Evolutionary conservation across 805 yeast genomes (phyloP).

Genomic region (Metschnikowia noctiluminum): DNA sequence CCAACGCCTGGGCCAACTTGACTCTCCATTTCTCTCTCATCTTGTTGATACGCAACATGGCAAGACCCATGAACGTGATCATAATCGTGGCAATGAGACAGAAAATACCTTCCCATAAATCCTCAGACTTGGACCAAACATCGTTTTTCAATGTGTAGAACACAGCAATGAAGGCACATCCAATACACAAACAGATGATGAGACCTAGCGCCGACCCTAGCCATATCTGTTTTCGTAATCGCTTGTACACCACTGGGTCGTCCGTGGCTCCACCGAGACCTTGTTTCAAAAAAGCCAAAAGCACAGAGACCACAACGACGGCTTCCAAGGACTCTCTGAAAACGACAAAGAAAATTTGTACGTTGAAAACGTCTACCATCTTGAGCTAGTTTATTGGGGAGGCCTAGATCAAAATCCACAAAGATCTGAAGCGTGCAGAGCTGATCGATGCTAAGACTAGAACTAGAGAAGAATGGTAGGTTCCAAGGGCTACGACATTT

Average conservation of each 20-base stretch:
- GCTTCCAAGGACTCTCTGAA: conserved; percentile 96
- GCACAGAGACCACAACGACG: conserved; percentile 82
- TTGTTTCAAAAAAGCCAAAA: conserved; percentile 87
- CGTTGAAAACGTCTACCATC: conserved; percentile 61
- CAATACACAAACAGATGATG: conserved; percentile 74
- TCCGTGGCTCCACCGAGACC: conserved; percentile 57
- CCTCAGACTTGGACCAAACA: conserved; percentile 85
- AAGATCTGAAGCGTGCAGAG: not conserved
- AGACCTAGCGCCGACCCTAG: conserved; percentile 73
- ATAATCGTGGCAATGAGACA: conserved; percentile 85
- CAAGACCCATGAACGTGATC: conserved; percentile 95
- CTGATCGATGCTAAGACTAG: not conserved
- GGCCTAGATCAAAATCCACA: not conserved
- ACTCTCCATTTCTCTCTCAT: conserved; percentile 97
- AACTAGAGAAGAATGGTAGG: not conserved
- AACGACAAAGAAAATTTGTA: conserved; percentile 80
- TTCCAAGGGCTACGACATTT: too few species aligned
- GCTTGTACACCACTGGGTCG: conserved; percentile 56
- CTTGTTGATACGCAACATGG: conserved; percentile 92
- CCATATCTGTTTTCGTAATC: conserved; percentile 81
- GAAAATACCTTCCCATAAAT: conserved; percentile 95
- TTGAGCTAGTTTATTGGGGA: not conserved
- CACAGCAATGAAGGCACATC: conserved; percentile 93
- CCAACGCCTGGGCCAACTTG: conserved; percentile 82
- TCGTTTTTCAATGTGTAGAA: conserved; percentile 79